Percentiles rank a stretch among this genome's conserved stretches.
phyloP scores from a whole-genome alignment of 1,284 basidiomycete species.

The Ceratobasidium sp. region DNA sequence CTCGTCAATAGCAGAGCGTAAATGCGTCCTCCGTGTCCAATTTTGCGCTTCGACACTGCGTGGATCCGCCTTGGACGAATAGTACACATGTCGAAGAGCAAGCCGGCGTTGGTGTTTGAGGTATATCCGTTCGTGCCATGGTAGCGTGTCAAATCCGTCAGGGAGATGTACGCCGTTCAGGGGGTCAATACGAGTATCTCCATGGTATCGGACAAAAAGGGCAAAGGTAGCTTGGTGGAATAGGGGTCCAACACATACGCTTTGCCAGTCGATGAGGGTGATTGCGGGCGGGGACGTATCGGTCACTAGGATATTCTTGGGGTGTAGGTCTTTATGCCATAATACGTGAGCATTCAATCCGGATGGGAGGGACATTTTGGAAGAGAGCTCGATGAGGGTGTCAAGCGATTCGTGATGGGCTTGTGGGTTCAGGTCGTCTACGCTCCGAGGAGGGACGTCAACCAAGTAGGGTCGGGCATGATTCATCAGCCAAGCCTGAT shows the following conservation, averaged over 20 bases:
- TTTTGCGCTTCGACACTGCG: constrained; percentile 3
- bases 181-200: constrained; percentile 20
- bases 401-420: constrained; percentile 32
- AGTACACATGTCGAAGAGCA: constrained; percentile 30
- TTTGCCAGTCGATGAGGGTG: constrained; percentile 46
- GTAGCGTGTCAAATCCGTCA: constrained; percentile 10
- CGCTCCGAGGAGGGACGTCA: constrained; percentile 28
- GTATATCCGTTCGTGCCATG: constrained; percentile 28
- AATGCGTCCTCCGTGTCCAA: constrained; percentile 4
- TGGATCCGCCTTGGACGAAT: neutral
- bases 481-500: constrained; percentile 25
- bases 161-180: constrained; percentile 14
- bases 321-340: constrained; percentile 39
- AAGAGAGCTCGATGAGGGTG: constrained; percentile 28
- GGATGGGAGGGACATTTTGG: constrained; percentile 26
- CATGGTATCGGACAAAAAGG: constrained; percentile 23
- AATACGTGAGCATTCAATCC: constrained; percentile 7
- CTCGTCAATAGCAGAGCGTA: constrained; percentile 29
- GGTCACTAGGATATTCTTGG: constrained; percentile 44
- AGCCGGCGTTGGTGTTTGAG: constrained; percentile 29
- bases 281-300: constrained; percentile 40
- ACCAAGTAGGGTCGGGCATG: constrained; percentile 25
- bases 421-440: constrained; percentile 28
- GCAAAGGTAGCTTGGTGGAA: constrained; percentile 39
- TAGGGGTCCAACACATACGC: constrained; percentile 42